A percentile compares a stretch with the other conserved stretches of the same genome.
Conservation (phyloP, 495 filamentous ascomycete genomes). For the Penicillium paxilli region DNA sequence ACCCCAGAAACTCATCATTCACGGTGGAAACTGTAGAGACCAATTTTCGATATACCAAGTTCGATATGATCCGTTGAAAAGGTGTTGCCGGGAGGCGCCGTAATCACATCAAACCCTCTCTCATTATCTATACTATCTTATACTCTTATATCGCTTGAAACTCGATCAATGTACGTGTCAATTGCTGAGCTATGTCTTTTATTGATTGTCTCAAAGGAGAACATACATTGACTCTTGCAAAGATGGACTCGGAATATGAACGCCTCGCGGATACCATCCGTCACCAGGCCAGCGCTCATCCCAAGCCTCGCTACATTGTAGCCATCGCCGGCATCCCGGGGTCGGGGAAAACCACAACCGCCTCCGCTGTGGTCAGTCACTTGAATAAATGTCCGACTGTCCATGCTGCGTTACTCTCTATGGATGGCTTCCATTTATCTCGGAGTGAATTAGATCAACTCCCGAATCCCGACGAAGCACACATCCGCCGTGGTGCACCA, state of each 20-base stretch:
- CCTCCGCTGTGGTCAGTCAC: slow-evolving; percentile 29
- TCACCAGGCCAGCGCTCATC: slow-evolving; percentile 18
- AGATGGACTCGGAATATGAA: slow-evolving; percentile 31
- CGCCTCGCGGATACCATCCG: slow-evolving; percentile 22
- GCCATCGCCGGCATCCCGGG: slow-evolving; percentile 49
- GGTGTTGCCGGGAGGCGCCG: background rate
- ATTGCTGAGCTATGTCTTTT: background rate
- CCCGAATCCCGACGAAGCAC: slow-evolving; percentile 36
- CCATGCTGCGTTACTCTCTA: slow-evolving; percentile 32
- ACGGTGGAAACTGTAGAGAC: background rate
- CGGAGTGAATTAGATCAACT: slow-evolving; percentile 34
- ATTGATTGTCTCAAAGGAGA: background rate
- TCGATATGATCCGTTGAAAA: slow-evolving; percentile 1
- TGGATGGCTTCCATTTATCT: slow-evolving; percentile 47
- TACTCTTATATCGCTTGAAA: background rate
- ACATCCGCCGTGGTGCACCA: slow-evolving; percentile 39
- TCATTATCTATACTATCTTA: background rate
- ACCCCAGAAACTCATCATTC: background rate
- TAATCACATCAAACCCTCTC: too few species aligned
- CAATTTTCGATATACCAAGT: background rate
- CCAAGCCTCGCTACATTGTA: slow-evolving; percentile 30
- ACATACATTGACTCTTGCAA: too few species aligned
- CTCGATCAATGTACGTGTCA: background rate
- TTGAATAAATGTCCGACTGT: slow-evolving; percentile 24
- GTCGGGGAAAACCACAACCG: slow-evolving; percentile 50